phyloP scores from a whole-genome alignment of 2,329 filamentous ascomycete species.

The Sodiomyces alkalinus region DNA sequence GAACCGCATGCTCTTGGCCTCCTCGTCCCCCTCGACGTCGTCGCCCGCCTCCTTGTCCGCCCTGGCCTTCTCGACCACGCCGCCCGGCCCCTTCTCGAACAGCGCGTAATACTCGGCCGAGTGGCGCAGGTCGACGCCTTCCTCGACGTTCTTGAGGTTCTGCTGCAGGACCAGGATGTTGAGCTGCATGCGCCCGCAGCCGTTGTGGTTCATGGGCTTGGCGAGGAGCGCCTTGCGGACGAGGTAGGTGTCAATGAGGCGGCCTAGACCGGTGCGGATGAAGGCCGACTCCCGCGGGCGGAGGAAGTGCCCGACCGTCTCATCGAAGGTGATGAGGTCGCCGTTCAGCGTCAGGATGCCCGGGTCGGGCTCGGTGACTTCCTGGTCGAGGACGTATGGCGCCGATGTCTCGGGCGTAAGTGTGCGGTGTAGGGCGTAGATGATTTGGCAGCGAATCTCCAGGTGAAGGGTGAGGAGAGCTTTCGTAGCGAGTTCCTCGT shows the following conservation, averaged over 20 bases:
- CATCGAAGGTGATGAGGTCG: constrained; percentile 76
- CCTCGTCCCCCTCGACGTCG: constrained; percentile 17
- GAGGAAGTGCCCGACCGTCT: constrained; percentile 60
- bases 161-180: constrained; percentile 94
- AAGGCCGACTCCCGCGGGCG: constrained; percentile 57
- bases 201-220: constrained; percentile 69
- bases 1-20: constrained; percentile 25
- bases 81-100: constrained; percentile 50
- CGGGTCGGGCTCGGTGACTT: constrained; percentile 64
- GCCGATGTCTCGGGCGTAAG: constrained; percentile 40
- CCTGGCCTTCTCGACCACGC: constrained; percentile 47
- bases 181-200: constrained; percentile 76
- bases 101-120: constrained; percentile 55
- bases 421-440: constrained; percentile 57
- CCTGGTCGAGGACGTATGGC: constrained; percentile 52
- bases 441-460: constrained; percentile 72
- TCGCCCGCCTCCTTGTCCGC: constrained; percentile 40
- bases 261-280: constrained; percentile 60
- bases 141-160: constrained; percentile 86
- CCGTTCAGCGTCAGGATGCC: constrained; percentile 71
- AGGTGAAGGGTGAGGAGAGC: constrained; percentile 77
- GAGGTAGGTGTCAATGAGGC: constrained; percentile 66
- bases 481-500: constrained; percentile 63
- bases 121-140: constrained; percentile 46
- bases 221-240: constrained; percentile 57